Conservation (phyloP, 306 rosid genomes). For the Cicer cuneatum region DNA sequence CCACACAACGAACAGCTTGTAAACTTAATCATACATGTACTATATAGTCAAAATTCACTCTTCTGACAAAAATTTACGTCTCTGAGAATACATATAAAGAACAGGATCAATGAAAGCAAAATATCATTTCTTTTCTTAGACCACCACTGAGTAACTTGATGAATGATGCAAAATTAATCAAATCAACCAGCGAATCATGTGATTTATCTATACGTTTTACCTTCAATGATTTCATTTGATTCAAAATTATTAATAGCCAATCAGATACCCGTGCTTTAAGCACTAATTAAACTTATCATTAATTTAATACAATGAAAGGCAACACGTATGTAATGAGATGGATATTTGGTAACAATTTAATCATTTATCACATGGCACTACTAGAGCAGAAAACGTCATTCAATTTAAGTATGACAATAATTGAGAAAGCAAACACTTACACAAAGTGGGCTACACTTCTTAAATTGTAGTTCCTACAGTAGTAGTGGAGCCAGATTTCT, state of each 20-base stretch:
- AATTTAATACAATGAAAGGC: conserved; percentile 7
- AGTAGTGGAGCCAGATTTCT: conserved; percentile 40
- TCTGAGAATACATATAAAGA: background rate
- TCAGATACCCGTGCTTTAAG: no score
- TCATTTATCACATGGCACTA: conserved; percentile 28
- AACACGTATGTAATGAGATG: conserved; percentile 25
- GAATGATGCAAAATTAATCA: background rate
- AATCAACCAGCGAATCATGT: background rate
- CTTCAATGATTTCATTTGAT: background rate
- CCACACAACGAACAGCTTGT: background rate
- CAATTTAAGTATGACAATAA: conserved; percentile 25
- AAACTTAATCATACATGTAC: background rate
- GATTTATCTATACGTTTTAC: background rate
- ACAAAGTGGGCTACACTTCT: background rate
- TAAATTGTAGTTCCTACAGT: conserved; percentile 36
- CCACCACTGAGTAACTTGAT: background rate
- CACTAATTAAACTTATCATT: no score
- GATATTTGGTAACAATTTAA: conserved; percentile 40
- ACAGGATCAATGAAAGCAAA: background rate
- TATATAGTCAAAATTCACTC: background rate
- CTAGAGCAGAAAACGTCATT: conserved; percentile 32
- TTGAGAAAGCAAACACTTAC: conserved; percentile 21
- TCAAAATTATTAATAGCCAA: background rate
- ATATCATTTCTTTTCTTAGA: background rate
- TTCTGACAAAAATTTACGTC: background rate